Base-by-base conservation (phyloP, 2,329 filamentous ascomycete species). In the Monascus ruber region DNA sequence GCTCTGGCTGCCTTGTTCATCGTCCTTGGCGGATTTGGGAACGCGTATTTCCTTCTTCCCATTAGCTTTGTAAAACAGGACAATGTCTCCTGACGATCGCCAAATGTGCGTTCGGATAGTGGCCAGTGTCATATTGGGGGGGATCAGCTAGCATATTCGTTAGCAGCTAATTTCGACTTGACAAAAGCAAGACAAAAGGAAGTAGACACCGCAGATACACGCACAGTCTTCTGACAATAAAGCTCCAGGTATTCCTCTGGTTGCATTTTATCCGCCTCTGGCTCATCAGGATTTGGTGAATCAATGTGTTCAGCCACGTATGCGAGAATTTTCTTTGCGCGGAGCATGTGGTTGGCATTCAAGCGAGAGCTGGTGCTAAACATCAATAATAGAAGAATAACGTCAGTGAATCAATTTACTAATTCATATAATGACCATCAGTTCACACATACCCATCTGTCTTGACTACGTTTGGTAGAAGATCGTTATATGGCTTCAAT, bases 271-370 rank as follows among this genome's bases (percentile, higher is more conserved):
- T 77, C 68, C 6, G 73, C 66, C 36, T 79, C 74, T 4, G 71
- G 66, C 38, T 78, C 72, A 36, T 79, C 71, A 0, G 73, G 67
- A n/a, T 72, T 62, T 3, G 71, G 72, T 5, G 77, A 72, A 51
- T 96, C 89, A 42, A 98, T 89, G 39, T 88, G 76, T 62, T 98
- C 91, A 1, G 87, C 85, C 11, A 98, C 78, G 53, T 98, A 98
- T 0, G 80, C 78, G 42, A 96, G 66, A 24, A 98, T 91, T 70
- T 98, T 98, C 66, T 86, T 89, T 3, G 93, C 86, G 35, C 91
- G 77, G 37, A 98, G 72, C 91, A 98, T 96, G 40, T 89, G 78
- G 56, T 96, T 98, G 7, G 91, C 91, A 58, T 96, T 98, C 37
- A 98, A 72, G 24, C 91, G 81, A 48, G 88, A 89, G 60, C 89